Base-by-base conservation (phyloP, 208 protist species). In the Crithidia bombi region DNA sequence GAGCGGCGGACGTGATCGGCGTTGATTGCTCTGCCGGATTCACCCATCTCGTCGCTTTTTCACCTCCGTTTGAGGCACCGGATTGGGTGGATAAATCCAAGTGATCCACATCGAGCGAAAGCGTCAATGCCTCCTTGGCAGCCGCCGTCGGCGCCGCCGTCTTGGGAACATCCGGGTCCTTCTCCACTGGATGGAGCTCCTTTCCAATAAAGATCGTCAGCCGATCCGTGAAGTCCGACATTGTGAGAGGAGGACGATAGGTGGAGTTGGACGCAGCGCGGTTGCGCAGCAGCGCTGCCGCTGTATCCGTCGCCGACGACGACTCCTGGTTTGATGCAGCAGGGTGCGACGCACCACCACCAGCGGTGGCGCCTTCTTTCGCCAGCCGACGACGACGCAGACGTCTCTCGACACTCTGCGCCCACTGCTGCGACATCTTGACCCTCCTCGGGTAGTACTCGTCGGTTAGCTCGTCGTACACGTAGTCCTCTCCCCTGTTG, bases 201-300 rank as follows among this genome's bases (percentile, higher is more conserved):
- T 77, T 85, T 0, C 78, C 59, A 5, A 88, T 58, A 35, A 88
- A 85, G 10, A 88, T 63, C 36, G 75, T 77, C 11, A 88, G 49
- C 12, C 75, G 75, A 36, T 88, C 75, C 1, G 79, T 88, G 44
- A 82, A 49, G 33, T 88, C 83, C 12, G 65, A 57, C 63, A 85
- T 77, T 10, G 65, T 70, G 5, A 70, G 44, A 0, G 65, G 52
- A 3, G 65, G 55, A n/a, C 32, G 33, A 17, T 26, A 25, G 17
- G 36, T 38, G 17, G 57, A 63, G 12, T n/a, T 6, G 26, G 39
- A 25, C 5, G 14, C 2, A 3, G 17, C 7, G 21, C 9, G 21
- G 36, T 26, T 15, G 52, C 19, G 52, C 2, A 28, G 55, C 36
- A 61, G 55, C 19, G 36, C 36, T n/a, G 55, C 36, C 2, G 28